These are phyloP conservation scores for Candida mesenterica DNA, from an alignment of 1,139 yeast species.

Conservation along the genomic window DNA sequence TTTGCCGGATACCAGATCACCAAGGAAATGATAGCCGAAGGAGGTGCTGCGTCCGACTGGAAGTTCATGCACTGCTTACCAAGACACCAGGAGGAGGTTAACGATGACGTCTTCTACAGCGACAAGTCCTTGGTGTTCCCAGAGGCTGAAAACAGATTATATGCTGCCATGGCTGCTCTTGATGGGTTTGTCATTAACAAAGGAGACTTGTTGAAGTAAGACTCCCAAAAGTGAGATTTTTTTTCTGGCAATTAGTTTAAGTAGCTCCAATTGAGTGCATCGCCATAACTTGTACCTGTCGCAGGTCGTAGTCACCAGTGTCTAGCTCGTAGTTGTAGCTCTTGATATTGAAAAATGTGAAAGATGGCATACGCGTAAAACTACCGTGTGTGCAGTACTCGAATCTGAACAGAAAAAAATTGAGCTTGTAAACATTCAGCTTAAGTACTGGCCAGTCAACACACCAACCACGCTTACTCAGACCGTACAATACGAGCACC, in stretches of 20 bases:
- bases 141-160: slow-evolving; percentile 94
- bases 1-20: slow-evolving; percentile 87
- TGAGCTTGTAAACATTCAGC: too few species aligned
- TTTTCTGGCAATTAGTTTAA: too few species aligned
- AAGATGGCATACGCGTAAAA: too few species aligned
- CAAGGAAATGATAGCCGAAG: slow-evolving; percentile 52
- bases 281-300: too few species aligned
- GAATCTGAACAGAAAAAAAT: too few species aligned
- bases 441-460: background rate
- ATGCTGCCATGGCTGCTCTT: slow-evolving; percentile 92
- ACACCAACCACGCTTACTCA: background rate
- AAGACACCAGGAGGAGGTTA: slow-evolving; percentile 90
- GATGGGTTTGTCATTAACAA: slow-evolving; percentile 86
- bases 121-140: slow-evolving; percentile 83
- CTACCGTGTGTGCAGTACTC: too few species aligned
- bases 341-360: too few species aligned
- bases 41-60: slow-evolving; percentile 66
- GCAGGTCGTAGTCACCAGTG: too few species aligned
- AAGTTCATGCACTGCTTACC: slow-evolving; percentile 98
- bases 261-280: too few species aligned
- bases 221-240: too few species aligned
- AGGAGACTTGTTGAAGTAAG: slow-evolving; percentile 38
- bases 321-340: too few species aligned
- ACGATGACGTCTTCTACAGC: slow-evolving; percentile 88
- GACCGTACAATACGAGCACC: background rate